Evolutionary conservation across 108 stramenopile species (phyloP).

Genomic region (Nannochloropsis oceanica): DNA sequence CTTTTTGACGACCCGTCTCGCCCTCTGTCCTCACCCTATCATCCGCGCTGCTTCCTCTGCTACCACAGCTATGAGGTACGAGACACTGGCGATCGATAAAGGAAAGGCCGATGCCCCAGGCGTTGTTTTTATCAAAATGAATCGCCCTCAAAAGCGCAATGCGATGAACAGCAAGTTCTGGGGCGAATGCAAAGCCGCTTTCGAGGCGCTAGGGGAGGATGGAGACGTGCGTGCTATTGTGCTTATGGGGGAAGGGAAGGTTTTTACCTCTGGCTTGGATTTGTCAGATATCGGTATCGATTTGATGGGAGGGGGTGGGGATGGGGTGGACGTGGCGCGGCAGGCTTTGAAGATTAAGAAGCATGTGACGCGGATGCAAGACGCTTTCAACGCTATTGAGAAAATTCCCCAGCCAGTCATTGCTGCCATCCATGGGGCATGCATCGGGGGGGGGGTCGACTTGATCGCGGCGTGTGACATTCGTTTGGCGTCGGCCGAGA

Average conservation of each 20-base stretch:
- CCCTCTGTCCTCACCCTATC: too few species aligned
- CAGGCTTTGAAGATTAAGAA: conserved; percentile 18
- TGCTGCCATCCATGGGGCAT: conserved; percentile 40
- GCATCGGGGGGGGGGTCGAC: conserved; percentile 43
- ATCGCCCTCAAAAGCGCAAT: conserved; percentile 28
- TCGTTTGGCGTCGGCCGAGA: conserved; percentile 29
- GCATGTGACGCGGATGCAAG: conserved; percentile 33
- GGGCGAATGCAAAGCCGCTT: conserved; percentile 21
- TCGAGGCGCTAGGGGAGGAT: conserved; percentile 18
- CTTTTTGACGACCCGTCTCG: too few species aligned
- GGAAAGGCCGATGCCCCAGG: neutral
- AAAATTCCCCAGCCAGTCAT: conserved; percentile 37
- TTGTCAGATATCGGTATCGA: conserved; percentile 18
- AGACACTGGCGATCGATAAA: neutral
- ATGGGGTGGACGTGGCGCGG: conserved; percentile 18
- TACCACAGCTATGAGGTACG: neutral
- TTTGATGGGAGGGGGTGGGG: neutral
- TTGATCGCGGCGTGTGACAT: conserved; percentile 40
- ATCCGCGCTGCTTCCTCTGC: neutral
- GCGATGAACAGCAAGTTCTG: conserved; percentile 39
- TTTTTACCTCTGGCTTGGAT: conserved; percentile 40
- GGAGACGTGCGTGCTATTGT: conserved; percentile 20
- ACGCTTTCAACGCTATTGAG: conserved; percentile 35
- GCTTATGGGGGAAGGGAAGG: conserved; percentile 20
- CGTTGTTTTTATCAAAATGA: conserved; percentile 8